Base-by-base conservation (phyloP, 2,329 filamentous ascomycete species). In the Arthrocladium fulminans region DNA sequence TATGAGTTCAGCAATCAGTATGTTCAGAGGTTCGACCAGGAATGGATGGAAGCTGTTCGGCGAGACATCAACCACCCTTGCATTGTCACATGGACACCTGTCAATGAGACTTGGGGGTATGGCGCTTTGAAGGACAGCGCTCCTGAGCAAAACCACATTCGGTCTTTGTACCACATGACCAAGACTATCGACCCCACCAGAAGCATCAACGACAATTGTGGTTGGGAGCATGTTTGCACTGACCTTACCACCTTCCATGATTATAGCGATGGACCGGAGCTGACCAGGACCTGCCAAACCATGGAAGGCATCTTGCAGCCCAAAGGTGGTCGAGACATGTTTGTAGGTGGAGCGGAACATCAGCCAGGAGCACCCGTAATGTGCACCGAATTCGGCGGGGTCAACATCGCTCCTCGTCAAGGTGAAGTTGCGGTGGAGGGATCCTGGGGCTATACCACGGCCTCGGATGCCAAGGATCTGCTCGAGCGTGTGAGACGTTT, bases 401-500 rank as follows among this genome's bases (percentile, higher is more conserved):
- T 84, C 35, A 84, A 83, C 57, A 82, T 84, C 56, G 75, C 77
- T 0, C 70, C 73, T 0, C 63, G 69, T 0, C 68, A 70, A 35
- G 63, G 64, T 20, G 57, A 48, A 2, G 59, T 61, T 1, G 66
- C 64, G 0, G 65, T 71, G 0, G 72, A 71, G 8, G 66, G 73
- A 3, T 76, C 80, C 48, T 84, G 81, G 81, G 81, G 81, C 0
- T 84, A 84, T 58, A 84, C 80, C 1, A 84, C 81, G 0, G 81
- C 81, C 0, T 72, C 63, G 0, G 76, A 83, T 57, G 64, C 78
- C 0, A 67, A 74, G 13, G 81, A 84, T 55, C 59, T 84, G 48
- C 65, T 84, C 15, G 67, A 69, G 51, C 64, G 80, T 2, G 70
- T 83, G 32, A 74, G 80, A 58, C 75, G 70, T 42, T 66, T 84